These are phyloP conservation scores for Cystoisospora suis DNA, from an alignment of 169 alveolate species.

Conservation along the genomic window DNA sequence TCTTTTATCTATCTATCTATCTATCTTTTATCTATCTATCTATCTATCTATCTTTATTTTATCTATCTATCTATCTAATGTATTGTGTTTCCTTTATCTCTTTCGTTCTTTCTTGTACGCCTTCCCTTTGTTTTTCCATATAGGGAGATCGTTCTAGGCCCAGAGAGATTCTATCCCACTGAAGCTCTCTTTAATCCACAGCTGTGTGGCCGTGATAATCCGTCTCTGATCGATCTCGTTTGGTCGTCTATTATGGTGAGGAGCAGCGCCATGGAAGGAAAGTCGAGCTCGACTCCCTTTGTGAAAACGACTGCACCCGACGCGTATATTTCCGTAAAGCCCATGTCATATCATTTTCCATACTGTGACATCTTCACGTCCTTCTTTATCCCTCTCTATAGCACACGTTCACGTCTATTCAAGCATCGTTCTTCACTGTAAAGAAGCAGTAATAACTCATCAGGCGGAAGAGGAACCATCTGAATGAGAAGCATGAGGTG, in stretches of 20 bases:
- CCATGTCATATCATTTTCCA: too few relatives aligned
- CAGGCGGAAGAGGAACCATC: too few relatives aligned
- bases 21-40: too few relatives aligned
- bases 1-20: neutral
- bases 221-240: constrained; percentile 70
- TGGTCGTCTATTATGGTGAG: constrained; percentile 70
- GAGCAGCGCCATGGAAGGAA: too few relatives aligned
- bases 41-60: neutral
- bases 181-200: constrained; percentile 79
- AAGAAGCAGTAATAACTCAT: too few relatives aligned
- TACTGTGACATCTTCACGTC: neutral
- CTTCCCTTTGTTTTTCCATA: neutral
- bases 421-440: neutral
- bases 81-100: neutral
- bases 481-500: neutral
- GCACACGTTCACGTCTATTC: neutral
- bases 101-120: neutral
- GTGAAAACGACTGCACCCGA: too few relatives aligned
- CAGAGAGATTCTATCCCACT: constrained; percentile 77
- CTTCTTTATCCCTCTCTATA: neutral
- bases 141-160: constrained; percentile 70
- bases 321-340: too few relatives aligned
- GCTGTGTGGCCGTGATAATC: constrained; percentile 71
- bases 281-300: too few relatives aligned
- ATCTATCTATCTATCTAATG: neutral